Conservation (phyloP, 2,329 filamentous ascomycete genomes). For the Pseudogymnoascus sp. region DNA sequence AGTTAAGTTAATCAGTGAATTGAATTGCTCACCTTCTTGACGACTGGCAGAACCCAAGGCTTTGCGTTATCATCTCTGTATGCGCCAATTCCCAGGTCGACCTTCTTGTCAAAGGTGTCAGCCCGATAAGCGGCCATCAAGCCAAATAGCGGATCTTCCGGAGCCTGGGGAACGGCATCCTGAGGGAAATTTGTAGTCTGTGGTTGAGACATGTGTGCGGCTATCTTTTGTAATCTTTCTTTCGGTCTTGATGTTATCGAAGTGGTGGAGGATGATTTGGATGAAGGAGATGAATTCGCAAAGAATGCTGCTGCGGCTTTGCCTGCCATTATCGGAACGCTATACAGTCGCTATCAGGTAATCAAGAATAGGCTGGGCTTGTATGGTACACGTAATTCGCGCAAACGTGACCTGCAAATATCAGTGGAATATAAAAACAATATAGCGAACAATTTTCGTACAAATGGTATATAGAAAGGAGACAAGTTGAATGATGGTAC, state of each 20-base stretch:
- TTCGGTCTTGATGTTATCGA: conserved; percentile 32
- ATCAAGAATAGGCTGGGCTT: not conserved
- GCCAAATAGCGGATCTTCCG: conserved; percentile 91
- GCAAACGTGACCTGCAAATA: not conserved
- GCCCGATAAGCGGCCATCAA: conserved; percentile 81
- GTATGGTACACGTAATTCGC: conserved; percentile 3
- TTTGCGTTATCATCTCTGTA: conserved; percentile 94
- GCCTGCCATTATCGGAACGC: conserved; percentile 2
- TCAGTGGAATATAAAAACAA: not conserved
- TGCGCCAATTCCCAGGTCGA: conserved; percentile 86
- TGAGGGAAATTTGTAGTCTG: conserved; percentile 61
- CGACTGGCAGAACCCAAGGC: conserved; percentile 93
- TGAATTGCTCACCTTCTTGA: conserved; percentile 69
- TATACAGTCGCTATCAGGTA: conserved; percentile 5
- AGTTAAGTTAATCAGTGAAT: conserved; percentile 17
- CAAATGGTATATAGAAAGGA: conserved; percentile 5
- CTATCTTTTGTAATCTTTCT: conserved; percentile 51
- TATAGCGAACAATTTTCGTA: conserved; percentile 1
- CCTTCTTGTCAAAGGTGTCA: conserved; percentile 70
- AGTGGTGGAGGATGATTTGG: conserved; percentile 7
- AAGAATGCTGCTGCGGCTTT: not conserved
- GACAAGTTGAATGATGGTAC: conserved; percentile 1
- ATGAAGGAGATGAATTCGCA: conserved; percentile 8
- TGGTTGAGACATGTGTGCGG: conserved; percentile 56
- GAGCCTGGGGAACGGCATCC: conserved; percentile 75